phyloP scores from a whole-genome alignment of 192 early-diverging fungal species.

The Pilaira anomala region DNA sequence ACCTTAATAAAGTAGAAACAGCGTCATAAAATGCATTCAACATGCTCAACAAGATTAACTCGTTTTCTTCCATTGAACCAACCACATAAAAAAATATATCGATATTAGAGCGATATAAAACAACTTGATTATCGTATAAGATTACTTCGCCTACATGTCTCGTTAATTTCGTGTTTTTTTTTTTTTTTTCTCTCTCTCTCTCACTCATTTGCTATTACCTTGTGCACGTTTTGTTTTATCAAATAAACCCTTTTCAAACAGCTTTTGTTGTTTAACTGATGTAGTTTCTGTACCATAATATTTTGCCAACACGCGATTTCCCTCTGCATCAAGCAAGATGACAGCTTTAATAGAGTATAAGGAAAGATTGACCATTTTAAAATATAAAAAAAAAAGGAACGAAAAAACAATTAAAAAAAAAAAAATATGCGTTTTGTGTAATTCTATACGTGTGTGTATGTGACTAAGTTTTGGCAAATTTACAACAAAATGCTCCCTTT shows the following conservation, averaged over 20 bases:
- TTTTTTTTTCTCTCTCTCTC: background rate
- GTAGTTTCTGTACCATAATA: constrained; percentile 68
- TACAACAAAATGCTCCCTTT: no score
- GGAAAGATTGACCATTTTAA: constrained; percentile 70
- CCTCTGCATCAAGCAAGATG: constrained; percentile 87
- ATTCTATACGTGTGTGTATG: no score
- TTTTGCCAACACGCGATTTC: constrained; percentile 89
- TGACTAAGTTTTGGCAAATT: no score
- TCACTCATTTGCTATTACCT: no score
- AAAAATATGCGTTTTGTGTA: no score
- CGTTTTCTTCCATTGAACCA: constrained; percentile 90
- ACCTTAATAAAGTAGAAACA: constrained; percentile 80
- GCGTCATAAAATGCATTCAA: constrained; percentile 84
- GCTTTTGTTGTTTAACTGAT: constrained; percentile 78
- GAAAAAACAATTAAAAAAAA: no score
- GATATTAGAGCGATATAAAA: constrained; percentile 80
- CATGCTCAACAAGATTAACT: constrained; percentile 77
- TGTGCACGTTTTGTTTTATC: constrained; percentile 83
- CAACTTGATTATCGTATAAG: constrained; percentile 90
- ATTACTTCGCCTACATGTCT: constrained; percentile 74
- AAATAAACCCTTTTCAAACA: constrained; percentile 89
- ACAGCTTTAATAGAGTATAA: constrained; percentile 87
- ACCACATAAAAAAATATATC: constrained; percentile 92
- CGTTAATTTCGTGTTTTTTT: background rate
- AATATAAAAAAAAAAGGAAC: no score